Conservation (phyloP, 371 early-diverging fungal genomes). For the Synchytrium microbalum region DNA sequence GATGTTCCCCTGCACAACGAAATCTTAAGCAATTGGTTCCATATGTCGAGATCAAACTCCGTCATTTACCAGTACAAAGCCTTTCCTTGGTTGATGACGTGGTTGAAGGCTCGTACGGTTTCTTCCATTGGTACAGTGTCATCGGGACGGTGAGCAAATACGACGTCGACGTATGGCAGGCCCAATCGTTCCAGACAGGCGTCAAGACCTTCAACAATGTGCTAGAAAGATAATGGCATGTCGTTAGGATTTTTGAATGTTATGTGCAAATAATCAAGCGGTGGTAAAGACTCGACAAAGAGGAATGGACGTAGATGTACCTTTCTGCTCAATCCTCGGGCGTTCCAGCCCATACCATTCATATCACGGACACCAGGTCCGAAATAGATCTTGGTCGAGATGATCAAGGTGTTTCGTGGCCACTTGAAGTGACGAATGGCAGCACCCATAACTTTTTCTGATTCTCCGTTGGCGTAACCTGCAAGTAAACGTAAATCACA, state of each 20-base stretch:
- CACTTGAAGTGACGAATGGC: constrained; percentile 64
- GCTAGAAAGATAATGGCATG: constrained; percentile 2
- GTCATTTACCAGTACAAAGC: no score
- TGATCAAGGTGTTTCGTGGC: constrained; percentile 64
- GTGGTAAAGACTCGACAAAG: no score
- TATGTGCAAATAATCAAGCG: no score
- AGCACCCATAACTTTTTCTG: constrained; percentile 67
- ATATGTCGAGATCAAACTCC: no score
- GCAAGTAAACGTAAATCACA: constrained; percentile 35
- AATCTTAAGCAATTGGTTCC: not conserved
- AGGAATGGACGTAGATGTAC: no score
- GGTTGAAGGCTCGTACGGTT: constrained; percentile 77
- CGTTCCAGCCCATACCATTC: constrained; percentile 78
- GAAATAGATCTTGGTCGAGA: constrained; percentile 82
- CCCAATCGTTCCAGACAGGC: not conserved
- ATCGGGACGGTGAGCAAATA: constrained; percentile 80
- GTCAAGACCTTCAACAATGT: no score
- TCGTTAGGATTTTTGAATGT: no score
- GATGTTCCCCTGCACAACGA: constrained; percentile 77
- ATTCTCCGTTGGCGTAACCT: constrained; percentile 66
- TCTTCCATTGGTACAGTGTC: constrained; percentile 65
- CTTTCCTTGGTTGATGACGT: constrained; percentile 73
- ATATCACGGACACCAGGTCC: no score
- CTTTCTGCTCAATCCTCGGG: constrained; percentile 70
- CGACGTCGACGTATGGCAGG: constrained; percentile 48